Base-by-base conservation (phyloP, 257 asterid species). In the Fraxinus quadrangulata region DNA sequence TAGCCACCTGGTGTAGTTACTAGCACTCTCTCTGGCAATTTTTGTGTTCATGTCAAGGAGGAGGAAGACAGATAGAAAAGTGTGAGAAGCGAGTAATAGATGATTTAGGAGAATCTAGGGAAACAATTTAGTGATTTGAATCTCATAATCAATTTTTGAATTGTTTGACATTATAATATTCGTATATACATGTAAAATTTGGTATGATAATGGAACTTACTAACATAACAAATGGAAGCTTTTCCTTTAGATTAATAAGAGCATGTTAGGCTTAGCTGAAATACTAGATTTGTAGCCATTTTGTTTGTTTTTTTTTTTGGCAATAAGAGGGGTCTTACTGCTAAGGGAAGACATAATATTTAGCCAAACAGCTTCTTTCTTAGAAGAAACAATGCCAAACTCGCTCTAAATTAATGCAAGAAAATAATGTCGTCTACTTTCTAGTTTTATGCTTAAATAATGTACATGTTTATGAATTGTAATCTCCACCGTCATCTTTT, bases 11-110 rank as follows among this genome's bases (percentile, higher is more conserved):
- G 7, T 47, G 30, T 49, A 28, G 33, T 30, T 63, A 33, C 26
- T 59, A 19, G 28, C 63, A 21, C 36, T 26, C n/a, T 59, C 49
- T 71, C 47, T 59, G 31, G 72, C 65, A 54, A 63, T 24, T 23
- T 21, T 78, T 40, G 67, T 37, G 63, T 72, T 72, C 75, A 40
- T 51, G 47, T 80, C 9, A 11, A 7, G 17, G 11, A 10, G 26
- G 34, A 61, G 11, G 19, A 24, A 10, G 33, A 63, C 5, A 9
- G 10, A 6, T 26, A 26, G 28, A 26, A 12, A 23, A 4, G 69
- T 6, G 13, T n/a, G 67, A 56, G 30, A 7, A 54, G 67, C 23
- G 30, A 56, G 28, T 56, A 56, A 56, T 21, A 6, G 67, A 56
- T 56, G 69, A 63, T 23, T 63, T 26, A 11, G 13, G 5, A 63